Evolutionary conservation across 345 rosid species (phyloP), one percentile per base, ranked within the genome.

Genomic region (Pelargonium nanum): DNA sequence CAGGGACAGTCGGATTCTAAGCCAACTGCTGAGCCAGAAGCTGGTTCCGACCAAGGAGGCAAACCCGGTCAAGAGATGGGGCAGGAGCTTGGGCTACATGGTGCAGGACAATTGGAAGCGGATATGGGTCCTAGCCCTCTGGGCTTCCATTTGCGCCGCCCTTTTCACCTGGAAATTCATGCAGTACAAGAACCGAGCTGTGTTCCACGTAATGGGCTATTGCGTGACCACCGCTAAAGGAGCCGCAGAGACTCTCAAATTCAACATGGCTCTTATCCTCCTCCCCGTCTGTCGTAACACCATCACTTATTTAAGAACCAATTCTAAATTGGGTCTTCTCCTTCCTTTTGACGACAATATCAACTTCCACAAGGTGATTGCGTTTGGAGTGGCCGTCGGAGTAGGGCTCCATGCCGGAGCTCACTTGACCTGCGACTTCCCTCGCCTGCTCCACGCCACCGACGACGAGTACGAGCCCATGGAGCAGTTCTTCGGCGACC

Each of bases 221-320:
- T 89, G 91, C 66, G 91, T 89, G 22, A 70, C 81, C 51, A 73
- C 79, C n/a, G 94, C 96, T 2, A 86, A 86, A 62, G 96, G 94
- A 26, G 86, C 78, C 12, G 96, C 94, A 19, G 94, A 89, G 83
- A 81, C 85, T 1, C 69, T 75, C 24, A 84, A 89, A 59, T 76
- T 89, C 79, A 89, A 89, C 77, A 86, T 89, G 96, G 94, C 96
- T 6, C 58, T 89, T n/a, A 84, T 89, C 58, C 83, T 89, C 34
- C 74, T 89, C 5, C 96, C 89, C 8, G 85, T 86, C 4, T 89
- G 94, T 59, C 78, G 96, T 63, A 89, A 86, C 48, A 84, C 89
- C 48, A 83, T 86, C 45, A 86, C 94, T 61, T 84, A 85, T 89
- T 82, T 89, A 26, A 77, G 94, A 62, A 83, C 81, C 76, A 83